Evolutionary conservation across 306 rosid genomes (phyloP).

Genomic region (Senna siamea): DNA sequence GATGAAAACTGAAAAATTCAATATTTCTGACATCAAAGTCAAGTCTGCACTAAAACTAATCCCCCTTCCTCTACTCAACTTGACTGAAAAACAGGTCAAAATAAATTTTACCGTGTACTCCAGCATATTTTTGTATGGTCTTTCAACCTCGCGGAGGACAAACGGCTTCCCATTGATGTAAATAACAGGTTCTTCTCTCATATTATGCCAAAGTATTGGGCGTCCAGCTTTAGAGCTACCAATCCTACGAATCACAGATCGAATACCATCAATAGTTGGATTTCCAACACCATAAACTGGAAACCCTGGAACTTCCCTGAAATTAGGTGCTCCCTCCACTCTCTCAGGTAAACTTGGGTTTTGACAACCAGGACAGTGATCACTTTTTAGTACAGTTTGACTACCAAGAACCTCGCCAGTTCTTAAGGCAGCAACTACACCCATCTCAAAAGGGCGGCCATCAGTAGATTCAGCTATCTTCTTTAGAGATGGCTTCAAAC

Average conservation of each 20-base stretch:
- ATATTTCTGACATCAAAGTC: slow-evolving; percentile 15
- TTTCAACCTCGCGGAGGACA: slow-evolving; percentile 94
- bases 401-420: slow-evolving; percentile 93
- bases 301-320: slow-evolving; percentile 89
- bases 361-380: slow-evolving; percentile 90
- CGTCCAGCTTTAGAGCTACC: slow-evolving; percentile 65
- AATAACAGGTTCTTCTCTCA: slow-evolving; percentile 97
- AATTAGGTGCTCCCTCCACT: slow-evolving; percentile 94
- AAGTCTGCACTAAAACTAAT: neutral
- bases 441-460: slow-evolving; percentile 85
- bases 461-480: slow-evolving; percentile 75
- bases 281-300: slow-evolving; percentile 96
- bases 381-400: slow-evolving; percentile 90
- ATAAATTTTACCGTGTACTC: slow-evolving; percentile 76
- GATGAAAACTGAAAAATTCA: slow-evolving; percentile 9
- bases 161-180: slow-evolving; percentile 93
- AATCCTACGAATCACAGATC: slow-evolving; percentile 72
- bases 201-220: slow-evolving; percentile 90
- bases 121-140: slow-evolving; percentile 89
- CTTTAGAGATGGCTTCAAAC: slow-evolving; percentile 66
- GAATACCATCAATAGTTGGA: slow-evolving; percentile 92
- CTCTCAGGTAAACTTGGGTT: slow-evolving; percentile 69
- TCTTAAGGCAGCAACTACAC: slow-evolving; percentile 85
- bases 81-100: slow-evolving; percentile 15
- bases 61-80: slow-evolving; percentile 21